Evolutionary conservation across 139 green algal species (phyloP), one percentile per base, ranked within the genome.

Genomic region (Pleodorina starrii): DNA sequence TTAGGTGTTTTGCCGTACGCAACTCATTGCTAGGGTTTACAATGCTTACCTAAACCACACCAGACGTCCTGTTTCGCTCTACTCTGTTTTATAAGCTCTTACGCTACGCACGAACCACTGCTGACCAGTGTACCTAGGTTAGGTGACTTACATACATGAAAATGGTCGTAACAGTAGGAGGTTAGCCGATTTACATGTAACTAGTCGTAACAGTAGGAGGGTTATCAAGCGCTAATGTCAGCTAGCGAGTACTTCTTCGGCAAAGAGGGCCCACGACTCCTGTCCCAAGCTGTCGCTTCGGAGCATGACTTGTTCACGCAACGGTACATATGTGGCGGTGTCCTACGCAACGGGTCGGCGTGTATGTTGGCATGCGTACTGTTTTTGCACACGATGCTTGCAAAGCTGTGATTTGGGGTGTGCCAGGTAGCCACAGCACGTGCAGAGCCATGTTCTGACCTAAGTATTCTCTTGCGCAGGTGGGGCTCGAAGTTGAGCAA

Each of bases 401-500:
- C 21, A 12, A 66, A 66, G n/a, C n/a, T n/a, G n/a, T n/a, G n/a
- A n/a, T n/a, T n/a, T n/a, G n/a, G n/a, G n/a, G n/a, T n/a, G n/a
- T n/a, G n/a, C n/a, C n/a, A n/a, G n/a, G n/a, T n/a, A n/a, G 21
- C 21, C 54, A 12, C 54, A 7, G 54, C 29, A 32, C 54, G 54
- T 7, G 21, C 25, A 12, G 54, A 27, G 9, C 54, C 54, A 21
- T 2, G 54, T 32, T 66, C 6, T 73, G 63, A 73, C 19, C 27
- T 40, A 35, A 73, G 32, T 73, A 11, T 40, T 32, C 54, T 66
- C 54, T 40, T 5, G 36, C 71, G 66, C 93, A 97, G 95, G 91
- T 98, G 96, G 96, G 97, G 96, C 77, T 96, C 94, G 91, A 96
- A 93, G 75, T 87, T 98, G 48, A 96, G 93, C 90, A 93, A 82